A percentile compares a stretch with the other conserved stretches of the same genome.
These are phyloP conservation scores for Coemansia sp. DNA, from an alignment of 192 early-diverging fungal species.

Conservation along the genomic window DNA sequence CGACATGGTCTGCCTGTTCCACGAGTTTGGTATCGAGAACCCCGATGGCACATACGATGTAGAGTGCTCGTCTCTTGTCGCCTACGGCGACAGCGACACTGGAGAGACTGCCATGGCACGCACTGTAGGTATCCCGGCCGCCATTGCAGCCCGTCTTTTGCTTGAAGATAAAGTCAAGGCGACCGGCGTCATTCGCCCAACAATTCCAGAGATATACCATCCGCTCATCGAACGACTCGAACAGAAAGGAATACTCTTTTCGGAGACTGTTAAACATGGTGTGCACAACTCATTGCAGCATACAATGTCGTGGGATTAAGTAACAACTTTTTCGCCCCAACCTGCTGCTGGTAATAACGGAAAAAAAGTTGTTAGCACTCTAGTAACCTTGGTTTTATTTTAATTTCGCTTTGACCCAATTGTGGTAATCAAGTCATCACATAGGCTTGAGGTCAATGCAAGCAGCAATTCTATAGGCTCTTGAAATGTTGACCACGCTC, in stretches of 20 bases:
- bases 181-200: slow-evolving; percentile 69
- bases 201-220: slow-evolving; percentile 69
- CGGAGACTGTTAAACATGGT: slow-evolving; percentile 52
- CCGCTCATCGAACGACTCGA: slow-evolving; percentile 70
- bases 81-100: slow-evolving; percentile 59
- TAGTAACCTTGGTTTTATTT: no score
- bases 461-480: no score
- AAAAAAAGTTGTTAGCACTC: no score
- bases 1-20: slow-evolving; percentile 93
- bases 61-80: slow-evolving; percentile 69
- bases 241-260: slow-evolving; percentile 63
- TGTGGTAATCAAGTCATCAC: no score
- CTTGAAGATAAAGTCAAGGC: slow-evolving; percentile 56
- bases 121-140: slow-evolving; percentile 78
- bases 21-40: slow-evolving; percentile 87
- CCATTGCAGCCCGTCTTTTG: slow-evolving; percentile 75
- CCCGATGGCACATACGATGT: slow-evolving; percentile 63
- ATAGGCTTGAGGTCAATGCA: no score
- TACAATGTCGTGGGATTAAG: slow-evolving; percentile 37
- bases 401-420: no score
- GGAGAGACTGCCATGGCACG: slow-evolving; percentile 82
- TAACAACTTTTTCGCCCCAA: neutral
- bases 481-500: no score
- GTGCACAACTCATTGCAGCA: slow-evolving; percentile 44
- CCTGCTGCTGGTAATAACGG: no score